These are phyloP conservation scores for Penicillium canescens DNA, from an alignment of 495 filamentous ascomycete genomes.

Conservation along the genomic window DNA sequence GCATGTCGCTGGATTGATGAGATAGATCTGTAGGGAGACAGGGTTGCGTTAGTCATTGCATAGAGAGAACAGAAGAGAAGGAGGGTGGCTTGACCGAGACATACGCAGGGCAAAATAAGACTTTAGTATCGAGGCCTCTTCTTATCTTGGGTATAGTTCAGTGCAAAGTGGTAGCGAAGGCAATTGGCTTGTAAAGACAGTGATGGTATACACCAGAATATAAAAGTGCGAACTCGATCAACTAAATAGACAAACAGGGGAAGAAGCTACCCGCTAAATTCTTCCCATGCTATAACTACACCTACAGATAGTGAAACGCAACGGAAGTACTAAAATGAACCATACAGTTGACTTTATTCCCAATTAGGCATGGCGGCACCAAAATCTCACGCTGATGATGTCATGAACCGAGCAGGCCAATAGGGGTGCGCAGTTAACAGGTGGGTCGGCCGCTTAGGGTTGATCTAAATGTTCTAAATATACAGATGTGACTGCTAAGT, in stretches of 20 bases:
- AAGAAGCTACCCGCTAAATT: neutral
- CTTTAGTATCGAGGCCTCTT: neutral
- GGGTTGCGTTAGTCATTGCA: neutral
- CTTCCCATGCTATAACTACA: neutral
- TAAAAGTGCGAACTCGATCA: neutral
- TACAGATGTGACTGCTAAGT: neutral
- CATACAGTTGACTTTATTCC: conserved; percentile 12
- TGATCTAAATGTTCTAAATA: conserved; percentile 1
- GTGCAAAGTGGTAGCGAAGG: neutral
- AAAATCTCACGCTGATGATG: conserved; percentile 12
- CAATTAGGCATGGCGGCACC: conserved; percentile 16
- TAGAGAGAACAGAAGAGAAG: neutral
- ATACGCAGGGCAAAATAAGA: neutral
- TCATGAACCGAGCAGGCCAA: conserved; percentile 31
- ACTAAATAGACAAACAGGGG: neutral
- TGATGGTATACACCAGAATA: neutral
- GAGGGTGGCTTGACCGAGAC: neutral
- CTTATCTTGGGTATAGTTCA: neutral
- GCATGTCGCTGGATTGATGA: neutral
- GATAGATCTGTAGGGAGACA: neutral
- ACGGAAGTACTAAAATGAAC: conserved; percentile 11
- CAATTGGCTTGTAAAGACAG: neutral
- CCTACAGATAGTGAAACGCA: conserved; percentile 14
- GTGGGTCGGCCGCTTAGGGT: neutral
- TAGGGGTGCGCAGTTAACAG: neutral